Base-by-base conservation (phyloP, 352 stramenopile genomes). In the Pythium plurisporium region DNA sequence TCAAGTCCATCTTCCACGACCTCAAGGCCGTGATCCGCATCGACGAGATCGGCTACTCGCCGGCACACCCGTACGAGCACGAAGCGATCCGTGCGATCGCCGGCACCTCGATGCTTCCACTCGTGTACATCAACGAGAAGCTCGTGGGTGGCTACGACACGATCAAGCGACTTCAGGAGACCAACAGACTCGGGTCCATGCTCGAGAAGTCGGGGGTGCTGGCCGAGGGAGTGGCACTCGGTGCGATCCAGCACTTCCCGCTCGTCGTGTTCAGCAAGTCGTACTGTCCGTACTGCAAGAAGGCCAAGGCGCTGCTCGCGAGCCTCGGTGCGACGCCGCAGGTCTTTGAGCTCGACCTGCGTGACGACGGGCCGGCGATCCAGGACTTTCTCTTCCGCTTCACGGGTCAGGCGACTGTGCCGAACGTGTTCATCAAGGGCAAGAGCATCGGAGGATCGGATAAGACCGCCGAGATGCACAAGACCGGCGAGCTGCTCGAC, bases 391-490 rank as follows among this genome's bases (percentile, higher is more conserved):
- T 99, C 27, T 75, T 91, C 48, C 65, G 86, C 26, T 76, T 98
- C 50, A 98, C 95, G 31, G 92, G 89, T 52, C 95, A 98, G 59
- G 85, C 85, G 49, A 99, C 95, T 4, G 96, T 99, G 37, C 97
- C 97, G 0, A 99, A 99, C 68, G 94, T 99, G 31, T 99, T 99
- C 71, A 93, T 99, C 47, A 93, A 91, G 53, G 91, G 91, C 51
- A 89, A 97, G 60, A 96, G 92, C 72, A 82, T 99, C 47, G 96
- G 96, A 55, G 96, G 96, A 37, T 93, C 96, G 56, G 95, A 99
- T 72, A 88, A 98, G 53, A 97, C 91, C 5, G 82, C 97, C 54
- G 74, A 71, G 30, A 75, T 97, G 53, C 76, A 82, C 33, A 71
- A 78, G 41, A 90, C 70, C 33, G 96, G 96, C 54, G 86, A 98